A percentile compares a stretch with the other conserved stretches of the same genome.
These are phyloP conservation scores for Pugionium cornutum DNA, from an alignment of 345 rosid species.

Conservation along the genomic window DNA sequence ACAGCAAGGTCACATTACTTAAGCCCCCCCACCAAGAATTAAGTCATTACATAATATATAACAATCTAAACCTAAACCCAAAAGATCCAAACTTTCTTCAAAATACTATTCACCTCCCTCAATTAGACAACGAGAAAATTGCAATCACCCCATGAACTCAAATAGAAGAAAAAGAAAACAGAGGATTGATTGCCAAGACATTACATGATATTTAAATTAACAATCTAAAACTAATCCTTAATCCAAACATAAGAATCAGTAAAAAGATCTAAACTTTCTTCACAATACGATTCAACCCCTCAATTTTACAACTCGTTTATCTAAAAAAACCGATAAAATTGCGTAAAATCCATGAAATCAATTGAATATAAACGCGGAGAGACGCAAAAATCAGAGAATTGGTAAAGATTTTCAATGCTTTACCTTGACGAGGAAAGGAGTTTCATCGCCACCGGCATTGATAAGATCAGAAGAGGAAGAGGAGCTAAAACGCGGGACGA, in stretches of 20 bases:
- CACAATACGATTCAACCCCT: slow-evolving; percentile 8
- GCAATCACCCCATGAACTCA: background rate
- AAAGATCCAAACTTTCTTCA: slow-evolving; percentile 20
- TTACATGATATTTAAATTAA: too few species aligned
- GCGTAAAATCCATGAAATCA: background rate
- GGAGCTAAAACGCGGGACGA: slow-evolving; percentile 13
- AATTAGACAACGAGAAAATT: background rate
- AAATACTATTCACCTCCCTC: slow-evolving; percentile 5
- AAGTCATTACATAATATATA: slow-evolving; percentile 46
- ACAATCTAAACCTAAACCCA: background rate
- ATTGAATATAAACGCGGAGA: background rate
- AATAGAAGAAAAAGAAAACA: slow-evolving; percentile 7
- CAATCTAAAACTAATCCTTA: background rate
- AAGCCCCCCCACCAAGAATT: slow-evolving; percentile 73
- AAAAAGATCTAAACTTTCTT: slow-evolving; percentile 14
- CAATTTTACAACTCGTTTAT: background rate
- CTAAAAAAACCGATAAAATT: background rate
- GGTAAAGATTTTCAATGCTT: slow-evolving; percentile 32
- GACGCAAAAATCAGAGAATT: slow-evolving; percentile 13
- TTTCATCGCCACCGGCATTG: slow-evolving; percentile 42
- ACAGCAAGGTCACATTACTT: slow-evolving; percentile 58
- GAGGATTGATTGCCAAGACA: slow-evolving; percentile 2
- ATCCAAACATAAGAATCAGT: slow-evolving; percentile 8
- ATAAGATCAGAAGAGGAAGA: slow-evolving; percentile 45
- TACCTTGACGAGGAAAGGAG: slow-evolving; percentile 22